Percentiles rank a stretch among this genome's conserved stretches.
Conservation (phyloP, 257 asterid species). For the Coffea canephora region DNA sequence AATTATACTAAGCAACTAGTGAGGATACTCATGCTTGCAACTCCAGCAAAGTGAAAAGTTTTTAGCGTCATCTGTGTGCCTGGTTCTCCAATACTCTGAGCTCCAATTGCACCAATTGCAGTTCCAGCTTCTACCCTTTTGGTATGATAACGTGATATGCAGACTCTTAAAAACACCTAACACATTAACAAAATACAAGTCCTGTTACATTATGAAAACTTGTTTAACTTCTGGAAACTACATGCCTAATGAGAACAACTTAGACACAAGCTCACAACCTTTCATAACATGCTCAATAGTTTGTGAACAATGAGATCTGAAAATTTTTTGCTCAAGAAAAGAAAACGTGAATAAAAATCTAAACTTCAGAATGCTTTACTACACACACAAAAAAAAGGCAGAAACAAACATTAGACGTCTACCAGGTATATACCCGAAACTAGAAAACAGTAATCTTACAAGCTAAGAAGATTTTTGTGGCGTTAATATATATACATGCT, state of each 20-base stretch:
- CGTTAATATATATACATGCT: no score
- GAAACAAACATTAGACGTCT: neutral
- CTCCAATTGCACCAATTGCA: conserved; percentile 96
- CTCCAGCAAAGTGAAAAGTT: conserved; percentile 99
- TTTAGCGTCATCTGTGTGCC: conserved; percentile 98
- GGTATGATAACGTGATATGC: conserved; percentile 75
- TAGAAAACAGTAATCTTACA: neutral
- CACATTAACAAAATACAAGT: conserved; percentile 10
- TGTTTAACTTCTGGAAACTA: neutral
- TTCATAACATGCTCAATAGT: neutral
- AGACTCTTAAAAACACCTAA: conserved; percentile 74
- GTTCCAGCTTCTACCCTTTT: conserved; percentile 84
- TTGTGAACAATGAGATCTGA: neutral
- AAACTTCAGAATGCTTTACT: neutral
- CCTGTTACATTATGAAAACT: neutral
- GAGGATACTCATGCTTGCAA: conserved; percentile 99
- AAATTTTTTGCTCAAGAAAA: neutral
- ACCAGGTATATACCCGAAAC: neutral
- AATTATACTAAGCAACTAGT: conserved; percentile 20
- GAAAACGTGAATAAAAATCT: neutral
- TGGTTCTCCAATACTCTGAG: conserved; percentile 96
- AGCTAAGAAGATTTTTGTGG: neutral
- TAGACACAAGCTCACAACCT: neutral
- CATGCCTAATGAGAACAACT: neutral
- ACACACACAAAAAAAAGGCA: neutral